These are phyloP conservation scores for Chalciporus chontae DNA, from an alignment of 768 basidiomycete genomes.

Conservation along the genomic window DNA sequence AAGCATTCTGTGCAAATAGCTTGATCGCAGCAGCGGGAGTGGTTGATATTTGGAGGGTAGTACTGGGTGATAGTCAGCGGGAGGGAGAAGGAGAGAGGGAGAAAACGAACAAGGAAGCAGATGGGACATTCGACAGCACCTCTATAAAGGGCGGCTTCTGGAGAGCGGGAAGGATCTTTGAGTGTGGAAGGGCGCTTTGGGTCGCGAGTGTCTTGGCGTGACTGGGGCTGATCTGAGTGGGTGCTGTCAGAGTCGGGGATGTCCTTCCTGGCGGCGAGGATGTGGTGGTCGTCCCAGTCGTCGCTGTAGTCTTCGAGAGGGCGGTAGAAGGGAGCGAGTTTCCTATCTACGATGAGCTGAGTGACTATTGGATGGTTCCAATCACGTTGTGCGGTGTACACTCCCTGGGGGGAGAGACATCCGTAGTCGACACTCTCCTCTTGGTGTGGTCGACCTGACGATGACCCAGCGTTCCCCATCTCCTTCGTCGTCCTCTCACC, in stretches of 20 bases:
- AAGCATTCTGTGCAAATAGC: slow-evolving; percentile 99
- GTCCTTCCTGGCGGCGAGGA: slow-evolving; percentile 77
- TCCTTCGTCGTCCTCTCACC: slow-evolving; percentile 2
- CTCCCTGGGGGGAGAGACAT: slow-evolving; percentile 73
- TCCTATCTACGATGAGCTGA: slow-evolving; percentile 83
- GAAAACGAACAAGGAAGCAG: slow-evolving; percentile 82
- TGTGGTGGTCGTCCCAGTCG: slow-evolving; percentile 84
- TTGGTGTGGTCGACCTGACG: slow-evolving; percentile 68
- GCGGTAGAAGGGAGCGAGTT: slow-evolving; percentile 92
- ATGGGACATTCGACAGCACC: slow-evolving; percentile 95
- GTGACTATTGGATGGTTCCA: slow-evolving; percentile 88
- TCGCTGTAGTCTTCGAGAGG: slow-evolving; percentile 92
- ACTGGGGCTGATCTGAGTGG: slow-evolving; percentile 34
- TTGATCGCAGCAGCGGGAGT: slow-evolving; percentile 97
- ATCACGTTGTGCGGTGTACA: slow-evolving; percentile 81
- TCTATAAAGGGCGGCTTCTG: slow-evolving; percentile 79
- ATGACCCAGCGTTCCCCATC: slow-evolving; percentile 84
- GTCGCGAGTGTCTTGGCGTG: slow-evolving; percentile 33
- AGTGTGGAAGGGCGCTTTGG: slow-evolving; percentile 53
- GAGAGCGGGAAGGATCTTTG: slow-evolving; percentile 62
- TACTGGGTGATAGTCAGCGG: slow-evolving; percentile 55
- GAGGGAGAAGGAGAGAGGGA: slow-evolving; percentile 13
- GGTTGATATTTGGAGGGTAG: slow-evolving; percentile 96
- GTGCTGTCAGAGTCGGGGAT: slow-evolving; percentile 48
- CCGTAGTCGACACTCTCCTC: slow-evolving; percentile 87